Evolutionary conservation across 345 rosid genomes (phyloP).

Genomic region (Triadica sebifera): DNA sequence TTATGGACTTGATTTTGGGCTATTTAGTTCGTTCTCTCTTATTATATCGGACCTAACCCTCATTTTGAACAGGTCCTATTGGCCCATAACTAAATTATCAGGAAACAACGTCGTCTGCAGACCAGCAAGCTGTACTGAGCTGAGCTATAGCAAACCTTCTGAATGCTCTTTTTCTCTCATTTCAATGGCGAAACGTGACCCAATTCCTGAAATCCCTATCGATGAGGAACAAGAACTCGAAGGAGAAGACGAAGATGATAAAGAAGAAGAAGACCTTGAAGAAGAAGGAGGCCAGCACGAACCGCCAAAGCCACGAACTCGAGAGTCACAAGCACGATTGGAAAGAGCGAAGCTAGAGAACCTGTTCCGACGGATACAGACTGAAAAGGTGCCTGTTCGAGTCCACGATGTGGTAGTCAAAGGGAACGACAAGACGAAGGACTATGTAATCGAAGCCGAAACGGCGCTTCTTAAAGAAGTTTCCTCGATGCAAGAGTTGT

Average conservation of each 20-base stretch:
- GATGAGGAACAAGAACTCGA: conserved; percentile 9
- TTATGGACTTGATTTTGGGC: neutral
- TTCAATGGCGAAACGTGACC: conserved; percentile 16
- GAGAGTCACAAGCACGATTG: conserved; percentile 30
- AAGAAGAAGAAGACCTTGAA: conserved; percentile 14
- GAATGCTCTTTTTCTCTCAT: too few relatives aligned
- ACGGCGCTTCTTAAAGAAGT: conserved; percentile 54
- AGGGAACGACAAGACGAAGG: conserved; percentile 84
- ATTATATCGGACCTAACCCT: too few relatives aligned
- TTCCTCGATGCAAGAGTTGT: conserved; percentile 66
- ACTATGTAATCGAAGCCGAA: conserved; percentile 66
- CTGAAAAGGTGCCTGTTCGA: conserved; percentile 58
- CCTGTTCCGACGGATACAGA: conserved; percentile 47
- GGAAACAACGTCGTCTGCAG: neutral
- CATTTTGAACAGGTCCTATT: neutral
- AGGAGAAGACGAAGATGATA: conserved; percentile 1
- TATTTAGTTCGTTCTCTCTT: neutral
- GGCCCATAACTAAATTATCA: neutral
- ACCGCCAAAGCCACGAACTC: conserved; percentile 13
- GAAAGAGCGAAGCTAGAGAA: conserved; percentile 42
- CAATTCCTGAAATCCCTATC: neutral
- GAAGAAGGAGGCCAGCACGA: conserved; percentile 36
- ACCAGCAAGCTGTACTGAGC: neutral
- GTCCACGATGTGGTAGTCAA: conserved; percentile 78
- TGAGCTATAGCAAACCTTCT: too few relatives aligned